Base-by-base conservation (phyloP, 208 protist genomes). In the Trypanosoma conorhini region DNA sequence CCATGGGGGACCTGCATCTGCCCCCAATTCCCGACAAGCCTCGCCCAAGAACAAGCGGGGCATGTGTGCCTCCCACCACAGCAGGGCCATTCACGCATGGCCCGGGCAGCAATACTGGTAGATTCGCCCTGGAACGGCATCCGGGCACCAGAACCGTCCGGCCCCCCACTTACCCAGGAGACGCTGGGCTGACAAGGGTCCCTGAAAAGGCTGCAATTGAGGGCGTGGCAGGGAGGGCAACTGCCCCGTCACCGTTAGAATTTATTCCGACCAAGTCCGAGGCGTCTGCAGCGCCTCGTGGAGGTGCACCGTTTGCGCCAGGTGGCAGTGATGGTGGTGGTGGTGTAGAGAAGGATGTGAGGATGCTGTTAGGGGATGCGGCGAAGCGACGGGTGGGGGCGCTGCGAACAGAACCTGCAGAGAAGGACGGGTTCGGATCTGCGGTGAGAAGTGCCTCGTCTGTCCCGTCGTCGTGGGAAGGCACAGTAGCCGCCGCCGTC, bases 311-410 rank as follows among this genome's bases (percentile, higher is more conserved):
- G 2, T 28, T 17, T 50, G 35, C 58, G 15, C 1, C 21, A 48
- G 3, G 5, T 62, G 58, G 58, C 59, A 31, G 40, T 31, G 28
- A 24, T 26, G 38, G 0, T 62, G 35, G n/a, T 31, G 22, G 13
- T 26, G 28, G 22, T 30, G 40, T 51, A 7, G 30, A 3, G 13
- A 63, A 30, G 0, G 38, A 63, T 51, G 21, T 38, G 21, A 55
- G 42, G 24, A 52, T 1, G 24, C 17, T 30, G 24, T 2, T 30
- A 58, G 15, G 46, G 28, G 63, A 68, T 26, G 50, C 59, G 19
- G 63, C 63, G 10, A 59, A 28, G 35, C 63, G 51, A 17, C 26
- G 63, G 33, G 63, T 51, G 22, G 33, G 60, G 40, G 63, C 24
- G 15, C 22, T 68, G 30, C 48, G 50, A 68, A 12, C 5, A 48